Evolutionary conservation across 1,284 basidiomycete genomes (phyloP).

Genomic region (Irpex sp.): DNA sequence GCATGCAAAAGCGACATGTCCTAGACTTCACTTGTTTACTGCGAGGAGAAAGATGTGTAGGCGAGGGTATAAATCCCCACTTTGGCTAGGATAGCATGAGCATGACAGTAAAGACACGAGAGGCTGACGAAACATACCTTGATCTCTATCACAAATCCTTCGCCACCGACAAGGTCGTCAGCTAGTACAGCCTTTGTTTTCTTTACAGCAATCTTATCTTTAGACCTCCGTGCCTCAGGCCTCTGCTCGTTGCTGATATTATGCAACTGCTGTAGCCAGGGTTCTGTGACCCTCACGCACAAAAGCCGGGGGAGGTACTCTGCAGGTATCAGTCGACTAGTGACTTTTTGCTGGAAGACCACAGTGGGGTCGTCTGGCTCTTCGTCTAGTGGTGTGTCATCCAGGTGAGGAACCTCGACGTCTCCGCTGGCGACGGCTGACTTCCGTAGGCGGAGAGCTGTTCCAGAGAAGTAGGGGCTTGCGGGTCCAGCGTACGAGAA

Average conservation of each 20-base stretch:
- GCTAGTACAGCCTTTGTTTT: slow-evolving; percentile 62
- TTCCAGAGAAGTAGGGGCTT: slow-evolving; percentile 49
- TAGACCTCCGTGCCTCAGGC: slow-evolving; percentile 49
- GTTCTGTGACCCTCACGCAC: slow-evolving; percentile 46
- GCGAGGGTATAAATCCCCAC: slow-evolving; percentile 85
- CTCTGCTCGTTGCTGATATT: slow-evolving; percentile 44
- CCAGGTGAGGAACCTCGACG: slow-evolving; percentile 9
- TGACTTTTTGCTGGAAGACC: slow-evolving; percentile 59
- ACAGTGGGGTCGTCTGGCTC: slow-evolving; percentile 58
- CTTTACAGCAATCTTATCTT: slow-evolving; percentile 56
- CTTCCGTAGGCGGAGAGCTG: slow-evolving; percentile 76
- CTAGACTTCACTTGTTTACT: slow-evolving; percentile 60
- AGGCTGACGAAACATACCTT: slow-evolving; percentile 52
- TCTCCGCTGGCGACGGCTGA: slow-evolving; percentile 7
- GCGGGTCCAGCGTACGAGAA: slow-evolving; percentile 70
- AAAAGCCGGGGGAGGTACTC: slow-evolving; percentile 56
- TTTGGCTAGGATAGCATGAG: slow-evolving; percentile 65
- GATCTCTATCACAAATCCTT: slow-evolving; percentile 76
- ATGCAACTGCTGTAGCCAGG: slow-evolving; percentile 62
- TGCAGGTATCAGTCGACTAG: slow-evolving; percentile 55
- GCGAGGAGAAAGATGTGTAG: slow-evolving; percentile 51
- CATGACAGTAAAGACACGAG: background rate
- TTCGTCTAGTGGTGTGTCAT: slow-evolving; percentile 21
- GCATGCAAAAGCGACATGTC: slow-evolving; percentile 88
- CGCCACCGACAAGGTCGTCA: slow-evolving; percentile 66